A percentile compares a stretch with the other conserved stretches of the same genome.
Conservation (phyloP, 169 alveolate species). For the Plasmodium inui region DNA sequence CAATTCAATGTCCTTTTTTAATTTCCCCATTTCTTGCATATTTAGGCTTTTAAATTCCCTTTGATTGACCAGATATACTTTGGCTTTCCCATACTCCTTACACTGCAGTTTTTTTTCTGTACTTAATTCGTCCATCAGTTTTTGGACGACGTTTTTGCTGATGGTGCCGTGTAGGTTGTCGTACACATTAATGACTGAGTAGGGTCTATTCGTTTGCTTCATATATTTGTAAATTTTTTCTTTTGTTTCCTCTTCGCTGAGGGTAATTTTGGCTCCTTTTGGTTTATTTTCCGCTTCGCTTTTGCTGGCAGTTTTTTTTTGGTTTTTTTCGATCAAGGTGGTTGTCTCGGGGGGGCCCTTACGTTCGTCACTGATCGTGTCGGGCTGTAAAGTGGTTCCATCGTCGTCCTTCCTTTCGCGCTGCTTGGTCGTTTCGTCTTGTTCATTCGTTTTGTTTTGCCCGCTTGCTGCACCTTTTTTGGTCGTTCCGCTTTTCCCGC, state of each 20-base stretch:
- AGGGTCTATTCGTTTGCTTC: constrained; percentile 87
- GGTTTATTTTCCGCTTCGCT: constrained; percentile 1
- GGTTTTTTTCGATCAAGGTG: not conserved
- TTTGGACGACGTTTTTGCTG: constrained; percentile 81
- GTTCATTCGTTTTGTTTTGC: constrained; percentile 21
- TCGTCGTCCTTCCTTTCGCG: constrained; percentile 4
- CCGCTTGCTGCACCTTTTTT: not conserved
- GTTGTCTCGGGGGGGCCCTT: not conserved
- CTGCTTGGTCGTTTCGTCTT: not conserved
- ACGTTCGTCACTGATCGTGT: not conserved
- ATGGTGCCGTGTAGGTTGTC: constrained; percentile 83
- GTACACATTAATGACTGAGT: constrained; percentile 84
- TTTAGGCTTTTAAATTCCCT: constrained; percentile 75
- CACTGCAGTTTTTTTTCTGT: constrained; percentile 80
- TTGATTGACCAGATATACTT: constrained; percentile 86
- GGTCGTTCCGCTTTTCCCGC: not conserved
- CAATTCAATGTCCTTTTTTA: constrained; percentile 39
- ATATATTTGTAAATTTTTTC: constrained; percentile 84
- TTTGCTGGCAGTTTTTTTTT: not conserved
- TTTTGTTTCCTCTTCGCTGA: constrained; percentile 70
- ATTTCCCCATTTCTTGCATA: constrained; percentile 20
- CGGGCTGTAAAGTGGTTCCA: not conserved
- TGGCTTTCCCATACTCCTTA: constrained; percentile 89
- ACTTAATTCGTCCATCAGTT: constrained; percentile 84
- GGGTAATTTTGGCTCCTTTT: constrained; percentile 20